A percentile compares a stretch with the other conserved stretches of the same genome.
Conservation (phyloP, 2,329 filamentous ascomycete genomes). For the Cryphonectria radicalis region DNA sequence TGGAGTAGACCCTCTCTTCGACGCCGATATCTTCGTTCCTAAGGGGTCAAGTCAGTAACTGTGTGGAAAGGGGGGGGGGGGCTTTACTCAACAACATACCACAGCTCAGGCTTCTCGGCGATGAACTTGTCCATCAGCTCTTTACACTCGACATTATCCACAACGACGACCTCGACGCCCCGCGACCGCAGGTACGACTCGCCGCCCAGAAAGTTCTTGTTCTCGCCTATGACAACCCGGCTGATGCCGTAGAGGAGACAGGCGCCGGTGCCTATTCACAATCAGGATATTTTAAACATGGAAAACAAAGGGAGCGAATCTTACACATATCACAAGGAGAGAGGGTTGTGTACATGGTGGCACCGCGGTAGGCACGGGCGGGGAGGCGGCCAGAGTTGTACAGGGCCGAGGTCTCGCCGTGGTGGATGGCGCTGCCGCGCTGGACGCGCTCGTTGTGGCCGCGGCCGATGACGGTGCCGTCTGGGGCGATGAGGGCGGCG, state of each 20-base stretch:
- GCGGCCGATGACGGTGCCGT: slow-evolving; percentile 71
- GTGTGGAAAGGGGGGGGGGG: no score
- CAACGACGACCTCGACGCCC: slow-evolving; percentile 74
- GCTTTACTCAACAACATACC: slow-evolving; percentile 50
- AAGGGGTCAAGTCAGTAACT: slow-evolving; percentile 7
- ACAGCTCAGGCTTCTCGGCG: slow-evolving; percentile 70
- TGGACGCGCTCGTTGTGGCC: slow-evolving; percentile 80
- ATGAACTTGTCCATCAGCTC: slow-evolving; percentile 75
- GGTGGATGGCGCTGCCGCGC: slow-evolving; percentile 45
- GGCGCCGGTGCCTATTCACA: slow-evolving; percentile 62
- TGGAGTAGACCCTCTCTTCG: slow-evolving; percentile 47
- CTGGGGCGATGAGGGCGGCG: slow-evolving; percentile 64
- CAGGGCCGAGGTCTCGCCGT: slow-evolving; percentile 79
- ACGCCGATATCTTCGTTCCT: slow-evolving; percentile 65
- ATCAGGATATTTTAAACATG: neutral
- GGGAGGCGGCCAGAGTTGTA: slow-evolving; percentile 74
- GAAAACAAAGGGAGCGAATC: slow-evolving; percentile 16
- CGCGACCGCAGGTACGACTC: slow-evolving; percentile 70
- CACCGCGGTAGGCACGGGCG: slow-evolving; percentile 68
- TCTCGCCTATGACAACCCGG: slow-evolving; percentile 78
- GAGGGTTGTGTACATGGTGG: slow-evolving; percentile 84
- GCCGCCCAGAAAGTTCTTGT: slow-evolving; percentile 74
- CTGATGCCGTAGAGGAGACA: slow-evolving; percentile 76
- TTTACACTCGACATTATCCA: slow-evolving; percentile 68
- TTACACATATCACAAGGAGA: slow-evolving; percentile 80